phyloP scores from a whole-genome alignment of 345 rosid genomes.

The Eutrema heterophyllum region DNA sequence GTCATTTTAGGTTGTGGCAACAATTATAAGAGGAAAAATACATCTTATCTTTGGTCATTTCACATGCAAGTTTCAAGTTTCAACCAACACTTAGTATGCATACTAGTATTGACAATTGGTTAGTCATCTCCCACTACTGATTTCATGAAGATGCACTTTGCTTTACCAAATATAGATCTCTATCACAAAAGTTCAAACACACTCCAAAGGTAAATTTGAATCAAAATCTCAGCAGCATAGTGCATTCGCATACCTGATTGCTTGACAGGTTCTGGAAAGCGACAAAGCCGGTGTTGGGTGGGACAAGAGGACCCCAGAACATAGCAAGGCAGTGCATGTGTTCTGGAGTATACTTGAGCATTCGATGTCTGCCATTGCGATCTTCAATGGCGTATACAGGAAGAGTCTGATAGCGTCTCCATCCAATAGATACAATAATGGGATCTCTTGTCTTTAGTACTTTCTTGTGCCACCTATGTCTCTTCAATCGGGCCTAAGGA shows the following conservation, averaged over 20 bases:
- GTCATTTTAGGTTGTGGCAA: neutral
- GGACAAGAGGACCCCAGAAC: conserved; percentile 98
- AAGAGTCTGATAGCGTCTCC: conserved; percentile 91
- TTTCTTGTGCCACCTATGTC: conserved; percentile 91
- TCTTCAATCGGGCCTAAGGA: conserved; percentile 70
- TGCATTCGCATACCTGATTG: conserved; percentile 53
- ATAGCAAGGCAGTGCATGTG: conserved; percentile 96
- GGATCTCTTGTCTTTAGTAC: conserved; percentile 89
- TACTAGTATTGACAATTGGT: neutral
- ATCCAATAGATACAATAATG: conserved; percentile 81
- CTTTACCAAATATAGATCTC: neutral
- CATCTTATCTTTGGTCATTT: neutral
- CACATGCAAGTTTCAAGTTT: neutral
- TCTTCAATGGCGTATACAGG: conserved; percentile 90
- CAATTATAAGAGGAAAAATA: neutral
- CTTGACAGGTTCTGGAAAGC: conserved; percentile 80
- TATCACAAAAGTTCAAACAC: conserved; percentile 13
- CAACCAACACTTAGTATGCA: neutral
- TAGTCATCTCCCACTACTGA: conserved; percentile 7
- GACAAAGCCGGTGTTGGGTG: conserved; percentile 81
- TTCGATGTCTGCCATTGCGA: conserved; percentile 79
- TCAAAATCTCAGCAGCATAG: neutral
- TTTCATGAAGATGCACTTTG: conserved; percentile 1
- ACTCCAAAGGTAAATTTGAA: neutral
- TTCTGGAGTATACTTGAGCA: conserved; percentile 94